Conservation (phyloP, 306 rosid species). For the Benincasa hispida region DNA sequence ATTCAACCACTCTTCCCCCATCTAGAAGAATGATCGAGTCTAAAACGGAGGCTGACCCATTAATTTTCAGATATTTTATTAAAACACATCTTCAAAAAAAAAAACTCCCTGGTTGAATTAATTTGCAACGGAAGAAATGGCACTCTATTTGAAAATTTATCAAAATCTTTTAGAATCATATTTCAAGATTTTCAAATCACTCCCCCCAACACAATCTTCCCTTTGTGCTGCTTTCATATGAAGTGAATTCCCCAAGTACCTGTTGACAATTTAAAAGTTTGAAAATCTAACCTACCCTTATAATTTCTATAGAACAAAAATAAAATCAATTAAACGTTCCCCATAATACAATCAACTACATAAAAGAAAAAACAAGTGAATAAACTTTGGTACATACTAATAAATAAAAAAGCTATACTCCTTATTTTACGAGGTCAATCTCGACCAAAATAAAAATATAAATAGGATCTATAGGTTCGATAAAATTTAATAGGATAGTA, state of each 20-base stretch:
- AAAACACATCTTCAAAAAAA: background rate
- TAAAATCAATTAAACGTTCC: background rate
- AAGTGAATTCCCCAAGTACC: background rate
- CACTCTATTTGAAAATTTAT: background rate
- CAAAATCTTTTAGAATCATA: background rate
- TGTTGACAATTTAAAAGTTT: background rate
- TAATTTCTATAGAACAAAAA: too few species aligned
- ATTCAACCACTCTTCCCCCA: background rate
- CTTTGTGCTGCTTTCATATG: background rate
- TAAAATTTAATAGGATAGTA: background rate
- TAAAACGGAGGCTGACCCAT: slow-evolving; percentile 2
- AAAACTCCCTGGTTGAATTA: background rate
- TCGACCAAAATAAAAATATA: background rate
- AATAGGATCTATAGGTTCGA: background rate
- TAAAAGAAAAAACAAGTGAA: background rate
- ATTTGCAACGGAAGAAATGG: background rate
- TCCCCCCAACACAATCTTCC: background rate
- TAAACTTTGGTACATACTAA: background rate
- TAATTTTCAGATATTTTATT: background rate
- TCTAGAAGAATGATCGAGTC: background rate
- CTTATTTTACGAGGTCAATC: background rate
- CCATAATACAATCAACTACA: background rate
- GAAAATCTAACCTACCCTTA: background rate
- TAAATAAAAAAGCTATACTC: background rate
- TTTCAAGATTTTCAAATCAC: background rate